Percentiles rank a stretch among this genome's conserved stretches.
phyloP scores from a whole-genome alignment of 768 basidiomycete genomes.

The Piloderma croceum region DNA sequence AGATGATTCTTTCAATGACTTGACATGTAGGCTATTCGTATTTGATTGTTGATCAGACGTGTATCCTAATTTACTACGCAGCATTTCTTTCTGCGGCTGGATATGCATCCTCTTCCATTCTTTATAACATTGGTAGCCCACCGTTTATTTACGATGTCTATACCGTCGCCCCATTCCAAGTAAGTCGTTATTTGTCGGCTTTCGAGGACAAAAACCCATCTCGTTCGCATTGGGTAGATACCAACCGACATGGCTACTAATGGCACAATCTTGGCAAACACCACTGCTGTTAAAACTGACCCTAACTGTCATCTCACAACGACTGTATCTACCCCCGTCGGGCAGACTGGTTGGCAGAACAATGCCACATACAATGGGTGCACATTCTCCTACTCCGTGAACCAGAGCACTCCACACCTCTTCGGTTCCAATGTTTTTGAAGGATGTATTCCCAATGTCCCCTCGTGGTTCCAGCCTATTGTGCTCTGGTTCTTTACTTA shows the following conservation, averaged over 20 bases:
- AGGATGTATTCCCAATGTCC: conserved; percentile 18
- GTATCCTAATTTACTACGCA: conserved; percentile 14
- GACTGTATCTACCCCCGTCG: too few relatives aligned
- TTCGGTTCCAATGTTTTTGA: conserved; percentile 32
- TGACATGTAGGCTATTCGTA: conserved; percentile 35
- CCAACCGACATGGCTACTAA: conserved; percentile 33
- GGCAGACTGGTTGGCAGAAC: conserved; percentile 39
- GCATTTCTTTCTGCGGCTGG: conserved; percentile 52
- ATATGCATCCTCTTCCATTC: conserved; percentile 44
- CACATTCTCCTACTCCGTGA: conserved; percentile 34
- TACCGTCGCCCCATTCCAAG: conserved; percentile 43
- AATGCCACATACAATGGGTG: conserved; percentile 36
- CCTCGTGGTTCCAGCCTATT: conserved; percentile 40
- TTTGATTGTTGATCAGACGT: neutral
- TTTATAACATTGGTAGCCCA: conserved; percentile 41
- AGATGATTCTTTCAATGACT: conserved; percentile 38
- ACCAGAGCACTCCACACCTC: conserved; percentile 32
- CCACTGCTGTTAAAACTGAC: conserved; percentile 41
- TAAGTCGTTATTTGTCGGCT: conserved; percentile 16
- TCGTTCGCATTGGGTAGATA: conserved; percentile 23
- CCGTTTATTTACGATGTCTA: conserved; percentile 42
- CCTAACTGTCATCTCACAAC: conserved; percentile 38
- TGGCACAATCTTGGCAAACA: conserved; percentile 44
- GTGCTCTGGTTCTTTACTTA: conserved; percentile 56
- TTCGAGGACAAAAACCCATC: neutral